phyloP scores from a whole-genome alignment of 1,284 basidiomycete species.

The Sphagnurus paluster region DNA sequence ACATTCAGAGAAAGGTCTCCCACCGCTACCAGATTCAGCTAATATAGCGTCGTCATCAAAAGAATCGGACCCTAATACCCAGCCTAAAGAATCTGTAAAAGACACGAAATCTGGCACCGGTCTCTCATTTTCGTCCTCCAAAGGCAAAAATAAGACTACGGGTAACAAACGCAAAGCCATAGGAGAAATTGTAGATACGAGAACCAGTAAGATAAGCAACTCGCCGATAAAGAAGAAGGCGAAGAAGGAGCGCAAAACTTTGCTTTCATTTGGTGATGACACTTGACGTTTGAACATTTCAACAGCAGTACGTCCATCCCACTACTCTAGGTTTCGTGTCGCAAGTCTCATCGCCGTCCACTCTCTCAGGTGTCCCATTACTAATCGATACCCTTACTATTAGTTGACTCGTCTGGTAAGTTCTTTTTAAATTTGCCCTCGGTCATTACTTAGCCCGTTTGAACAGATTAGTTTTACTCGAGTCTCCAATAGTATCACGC shows the following conservation, averaged over 20 bases:
- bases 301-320: not conserved
- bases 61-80: too few species aligned
- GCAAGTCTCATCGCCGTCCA: too few species aligned
- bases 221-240: conserved; percentile 25
- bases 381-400: too few species aligned
- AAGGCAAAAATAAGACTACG: conserved; percentile 15
- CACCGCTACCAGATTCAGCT: conserved; percentile 32
- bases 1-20: conserved; percentile 35
- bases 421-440: too few species aligned
- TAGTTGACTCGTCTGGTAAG: too few species aligned
- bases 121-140: conserved; percentile 33
- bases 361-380: too few species aligned
- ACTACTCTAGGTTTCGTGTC: not conserved
- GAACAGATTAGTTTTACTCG: too few species aligned
- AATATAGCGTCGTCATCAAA: conserved; percentile 5
- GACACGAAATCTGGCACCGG: conserved; percentile 17
- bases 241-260: conserved; percentile 28
- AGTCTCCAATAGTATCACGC: too few species aligned
- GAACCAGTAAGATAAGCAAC: conserved; percentile 10
- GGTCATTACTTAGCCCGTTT: too few species aligned
- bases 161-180: conserved; percentile 27
- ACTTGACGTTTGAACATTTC: conserved; percentile 6
- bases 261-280: conserved; percentile 30
- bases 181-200: conserved; percentile 17
- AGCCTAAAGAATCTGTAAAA: conserved; percentile 4